These are phyloP conservation scores for Vitis rotundifolia DNA, from an alignment of 164 flowering plant genomes.

Conservation along the genomic window DNA sequence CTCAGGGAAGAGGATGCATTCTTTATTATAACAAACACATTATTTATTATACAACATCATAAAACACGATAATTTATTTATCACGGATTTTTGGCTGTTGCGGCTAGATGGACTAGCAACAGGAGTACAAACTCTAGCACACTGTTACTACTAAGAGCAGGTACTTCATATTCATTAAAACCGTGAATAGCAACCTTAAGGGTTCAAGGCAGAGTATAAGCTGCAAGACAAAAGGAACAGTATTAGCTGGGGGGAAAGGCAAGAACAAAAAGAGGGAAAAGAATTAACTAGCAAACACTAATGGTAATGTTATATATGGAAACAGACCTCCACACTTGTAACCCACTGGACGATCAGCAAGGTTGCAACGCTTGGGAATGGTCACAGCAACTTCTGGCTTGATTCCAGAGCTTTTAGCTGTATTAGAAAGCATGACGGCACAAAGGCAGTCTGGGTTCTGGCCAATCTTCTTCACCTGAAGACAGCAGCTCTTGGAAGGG, in stretches of 20 bases:
- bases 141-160: background rate
- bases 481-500: slow-evolving; percentile 46
- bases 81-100: background rate
- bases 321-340: slow-evolving; percentile 71
- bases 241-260: background rate
- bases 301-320: too few relatives aligned
- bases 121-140: background rate
- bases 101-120: background rate
- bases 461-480: slow-evolving; percentile 44
- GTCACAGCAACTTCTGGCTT: slow-evolving; percentile 65
- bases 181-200: background rate
- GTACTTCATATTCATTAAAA: background rate
- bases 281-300: background rate
- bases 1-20: too few relatives aligned
- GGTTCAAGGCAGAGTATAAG: slow-evolving; percentile 53
- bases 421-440: slow-evolving; percentile 71
- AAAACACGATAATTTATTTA: background rate
- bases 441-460: slow-evolving; percentile 70
- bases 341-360: slow-evolving; percentile 72
- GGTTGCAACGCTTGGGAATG: slow-evolving; percentile 80
- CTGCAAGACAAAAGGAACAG: slow-evolving; percentile 38
- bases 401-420: slow-evolving; percentile 48
- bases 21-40: background rate
- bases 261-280: background rate
- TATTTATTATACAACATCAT: background rate